Evolutionary conservation across 1,284 basidiomycete genomes (phyloP), one percentile per base, ranked within the genome.

Genomic region (Bjerkandera adusta): DNA sequence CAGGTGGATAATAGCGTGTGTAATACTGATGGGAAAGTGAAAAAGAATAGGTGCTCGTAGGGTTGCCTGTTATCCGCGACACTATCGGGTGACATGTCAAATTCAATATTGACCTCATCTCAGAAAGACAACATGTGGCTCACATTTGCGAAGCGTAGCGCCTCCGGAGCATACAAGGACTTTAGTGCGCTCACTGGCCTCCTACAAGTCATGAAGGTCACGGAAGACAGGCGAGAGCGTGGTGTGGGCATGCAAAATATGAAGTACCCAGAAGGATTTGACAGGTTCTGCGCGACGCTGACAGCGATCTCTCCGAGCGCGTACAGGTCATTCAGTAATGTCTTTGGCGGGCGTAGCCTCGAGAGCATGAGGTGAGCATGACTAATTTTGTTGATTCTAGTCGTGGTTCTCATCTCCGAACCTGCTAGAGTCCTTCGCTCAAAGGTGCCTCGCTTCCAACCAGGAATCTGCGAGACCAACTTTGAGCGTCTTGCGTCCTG

Each of bases 271-370:
- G 3, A 41, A 10, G 22, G 12, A 13, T 41, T 41, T 18, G 39
- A 41, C 25, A 8, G 18, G 5, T 41, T 41, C 39, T 41, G 39
- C 26, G 29, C 39, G 10, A 41, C 25, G 26, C 39, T 41, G 20
- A 25, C 39, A 4, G n/a, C 39, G 12, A 26, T 41, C 8, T 41
- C 25, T 4, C 39, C 25, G 5, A 8, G 7, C 3, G 39, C 39
- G 12, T 41, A 41, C 26, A 6, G n/a, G 3, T 16, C 20, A 13
- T 41, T 41, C 26, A 13, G 39, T 4, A 8, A 13, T 6, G 25
- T 11, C n/a, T 41, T 41, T 27, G 26, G 22, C 10, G 39, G 39
- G 7, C 25, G 39, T 3, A 26, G 11, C 4, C 39, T 41, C 4
- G 3, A 6, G 21, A 41, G 39, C 18, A 41, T 41, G 24, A 27